Conservation (phyloP, 805 yeast genomes). For the Lachancea sp. region DNA sequence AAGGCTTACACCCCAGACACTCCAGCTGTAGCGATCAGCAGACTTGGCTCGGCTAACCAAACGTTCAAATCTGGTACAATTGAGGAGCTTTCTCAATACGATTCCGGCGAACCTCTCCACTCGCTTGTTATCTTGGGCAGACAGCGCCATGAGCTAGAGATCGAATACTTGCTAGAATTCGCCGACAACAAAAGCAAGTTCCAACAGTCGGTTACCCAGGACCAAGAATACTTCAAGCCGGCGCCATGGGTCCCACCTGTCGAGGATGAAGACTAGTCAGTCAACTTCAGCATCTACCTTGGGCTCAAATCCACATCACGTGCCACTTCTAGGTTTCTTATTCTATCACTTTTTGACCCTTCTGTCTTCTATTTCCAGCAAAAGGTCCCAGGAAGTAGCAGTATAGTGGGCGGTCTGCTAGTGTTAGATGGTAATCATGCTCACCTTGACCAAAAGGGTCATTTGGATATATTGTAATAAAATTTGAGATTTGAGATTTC, state of each 20-base stretch:
- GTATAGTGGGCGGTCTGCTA: too few relatives aligned
- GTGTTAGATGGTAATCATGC: too few relatives aligned
- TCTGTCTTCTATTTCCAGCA: too few relatives aligned
- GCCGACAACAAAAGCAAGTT: constrained; percentile 53
- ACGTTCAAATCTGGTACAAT: constrained; percentile 79
- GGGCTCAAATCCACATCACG: too few relatives aligned
- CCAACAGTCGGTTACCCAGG: constrained; percentile 37
- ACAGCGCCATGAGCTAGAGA: constrained; percentile 88
- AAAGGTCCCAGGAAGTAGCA: too few relatives aligned
- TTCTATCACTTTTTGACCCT: too few relatives aligned
- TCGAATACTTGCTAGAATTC: constrained; percentile 75
- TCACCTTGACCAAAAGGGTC: too few relatives aligned
- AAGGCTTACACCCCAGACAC: constrained; percentile 78
- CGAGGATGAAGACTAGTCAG: constrained; percentile 1
- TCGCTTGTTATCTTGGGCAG: constrained; percentile 86
- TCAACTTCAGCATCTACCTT: too few relatives aligned
- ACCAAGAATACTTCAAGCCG: constrained; percentile 71
- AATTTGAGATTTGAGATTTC: too few relatives aligned
- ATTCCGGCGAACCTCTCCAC: constrained; percentile 91
- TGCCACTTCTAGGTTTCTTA: too few relatives aligned
- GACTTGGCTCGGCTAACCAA: constrained; percentile 85
- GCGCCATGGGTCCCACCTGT: constrained; percentile 56
- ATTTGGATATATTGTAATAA: too few relatives aligned
- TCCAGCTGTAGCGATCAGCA: constrained; percentile 89
- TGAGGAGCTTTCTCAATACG: constrained; percentile 68